These are phyloP conservation scores for Eutrema japonicum DNA, from an alignment of 345 rosid genomes.

Conservation along the genomic window DNA sequence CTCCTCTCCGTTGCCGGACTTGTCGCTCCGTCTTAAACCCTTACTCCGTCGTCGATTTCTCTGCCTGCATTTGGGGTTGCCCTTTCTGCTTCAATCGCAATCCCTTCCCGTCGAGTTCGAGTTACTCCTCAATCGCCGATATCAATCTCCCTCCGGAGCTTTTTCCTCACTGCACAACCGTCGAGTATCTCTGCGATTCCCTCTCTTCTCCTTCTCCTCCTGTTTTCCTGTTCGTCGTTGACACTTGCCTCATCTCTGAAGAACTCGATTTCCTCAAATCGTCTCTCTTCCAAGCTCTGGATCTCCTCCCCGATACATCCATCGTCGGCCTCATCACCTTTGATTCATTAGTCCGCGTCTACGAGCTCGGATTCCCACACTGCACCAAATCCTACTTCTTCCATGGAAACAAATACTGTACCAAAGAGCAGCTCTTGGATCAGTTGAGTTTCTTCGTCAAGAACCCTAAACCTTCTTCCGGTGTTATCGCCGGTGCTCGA, in stretches of 20 bases:
- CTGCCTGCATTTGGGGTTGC: conserved; percentile 88
- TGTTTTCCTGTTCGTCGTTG: conserved; percentile 79
- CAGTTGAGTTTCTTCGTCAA: conserved; percentile 77
- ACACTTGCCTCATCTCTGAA: conserved; percentile 85
- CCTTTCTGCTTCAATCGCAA: conserved; percentile 92
- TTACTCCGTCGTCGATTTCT: conserved; percentile 76
- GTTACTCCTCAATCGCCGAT: conserved; percentile 76
- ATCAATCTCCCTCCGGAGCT: conserved; percentile 92
- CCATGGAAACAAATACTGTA: conserved; percentile 74
- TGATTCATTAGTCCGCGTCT: conserved; percentile 75
- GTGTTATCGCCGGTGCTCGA: conserved; percentile 87
- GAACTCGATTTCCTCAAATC: conserved; percentile 83
- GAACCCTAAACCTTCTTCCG: conserved; percentile 74
- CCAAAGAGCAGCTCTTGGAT: conserved; percentile 84
- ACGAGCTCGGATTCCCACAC: conserved; percentile 81
- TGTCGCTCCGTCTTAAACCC: conserved; percentile 92
- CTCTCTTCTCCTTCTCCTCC: conserved; percentile 56
- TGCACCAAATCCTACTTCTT: conserved; percentile 77
- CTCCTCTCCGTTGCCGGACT: conserved; percentile 90
- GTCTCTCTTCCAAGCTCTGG: conserved; percentile 76
- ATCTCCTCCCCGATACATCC: conserved; percentile 71
- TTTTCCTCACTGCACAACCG: conserved; percentile 79
- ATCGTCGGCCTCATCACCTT: conserved; percentile 83
- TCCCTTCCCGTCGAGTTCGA: conserved; percentile 69
- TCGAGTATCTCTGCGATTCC: conserved; percentile 66